Conservation (phyloP, 2,329 filamentous ascomycete species). For the Boeremia lycopersici region DNA sequence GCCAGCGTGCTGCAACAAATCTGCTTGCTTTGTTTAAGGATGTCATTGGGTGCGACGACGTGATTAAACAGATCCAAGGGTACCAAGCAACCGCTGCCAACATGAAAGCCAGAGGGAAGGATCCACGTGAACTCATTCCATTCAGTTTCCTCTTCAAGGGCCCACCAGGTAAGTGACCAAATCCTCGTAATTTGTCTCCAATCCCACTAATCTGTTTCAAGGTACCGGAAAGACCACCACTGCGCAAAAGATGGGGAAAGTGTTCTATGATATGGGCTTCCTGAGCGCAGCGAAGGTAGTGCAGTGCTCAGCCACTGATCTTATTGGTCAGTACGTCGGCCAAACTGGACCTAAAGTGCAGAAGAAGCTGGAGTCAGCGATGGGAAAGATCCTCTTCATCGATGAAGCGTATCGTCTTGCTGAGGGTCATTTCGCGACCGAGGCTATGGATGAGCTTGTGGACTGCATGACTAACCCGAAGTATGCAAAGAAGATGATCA, state of each 20-base stretch:
- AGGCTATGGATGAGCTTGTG: constrained; percentile 60
- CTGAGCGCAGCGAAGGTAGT: constrained; percentile 64
- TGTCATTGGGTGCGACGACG: constrained; percentile 62
- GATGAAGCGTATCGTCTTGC: constrained; percentile 74
- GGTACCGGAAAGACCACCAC: constrained; percentile 76
- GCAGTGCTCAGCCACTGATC: constrained; percentile 70
- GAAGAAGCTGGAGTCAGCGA: constrained; percentile 63
- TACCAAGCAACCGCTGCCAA: constrained; percentile 61
- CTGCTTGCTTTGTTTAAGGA: constrained; percentile 62
- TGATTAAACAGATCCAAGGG: constrained; percentile 60
- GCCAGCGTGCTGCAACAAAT: constrained; percentile 54
- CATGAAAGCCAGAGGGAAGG: constrained; percentile 59
- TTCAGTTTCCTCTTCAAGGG: constrained; percentile 75
- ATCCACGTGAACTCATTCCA: constrained; percentile 64
- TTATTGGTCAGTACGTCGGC: constrained; percentile 72
- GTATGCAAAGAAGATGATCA: constrained; percentile 65
- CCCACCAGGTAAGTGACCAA: constrained; percentile 57
- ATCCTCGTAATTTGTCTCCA: too few species aligned
- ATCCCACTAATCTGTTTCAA: constrained; percentile 24
- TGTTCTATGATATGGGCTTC: constrained; percentile 77
- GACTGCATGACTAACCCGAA: constrained; percentile 61
- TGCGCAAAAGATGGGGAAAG: constrained; percentile 74
- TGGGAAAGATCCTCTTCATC: constrained; percentile 72
- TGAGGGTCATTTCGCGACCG: constrained; percentile 62
- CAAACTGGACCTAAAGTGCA: constrained; percentile 72